Percentiles rank a stretch among this genome's conserved stretches.
Evolutionary conservation across 2,329 filamentous ascomycete species (phyloP).

Genomic region (Scedosporium boydii): DNA sequence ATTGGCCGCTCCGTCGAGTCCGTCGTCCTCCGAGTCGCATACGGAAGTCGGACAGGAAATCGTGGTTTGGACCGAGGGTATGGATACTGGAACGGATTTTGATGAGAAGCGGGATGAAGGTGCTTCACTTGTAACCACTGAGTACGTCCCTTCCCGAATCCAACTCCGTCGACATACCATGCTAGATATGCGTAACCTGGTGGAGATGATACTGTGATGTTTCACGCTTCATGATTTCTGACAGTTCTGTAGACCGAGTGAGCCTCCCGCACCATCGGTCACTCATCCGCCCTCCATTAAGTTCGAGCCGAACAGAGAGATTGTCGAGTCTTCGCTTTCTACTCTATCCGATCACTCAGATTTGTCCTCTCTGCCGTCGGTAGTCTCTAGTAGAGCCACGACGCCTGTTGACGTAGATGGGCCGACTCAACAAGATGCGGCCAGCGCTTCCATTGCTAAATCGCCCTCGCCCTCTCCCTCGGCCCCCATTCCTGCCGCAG

Average conservation of each 20-base stretch:
- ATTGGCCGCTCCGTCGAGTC: conserved; percentile 19
- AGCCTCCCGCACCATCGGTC: not conserved
- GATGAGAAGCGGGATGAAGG: conserved; percentile 10
- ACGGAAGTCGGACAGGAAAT: conserved; percentile 31
- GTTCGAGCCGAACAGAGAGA: not conserved
- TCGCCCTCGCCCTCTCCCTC: not conserved
- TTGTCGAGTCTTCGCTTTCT: conserved; percentile 42
- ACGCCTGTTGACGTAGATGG: conserved; percentile 41
- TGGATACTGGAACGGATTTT: conserved; percentile 16
- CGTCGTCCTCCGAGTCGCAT: conserved; percentile 21
- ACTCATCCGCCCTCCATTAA: not conserved
- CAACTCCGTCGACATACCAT: too few species aligned
- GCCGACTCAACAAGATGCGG: conserved; percentile 4
- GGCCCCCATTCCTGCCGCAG: not conserved
- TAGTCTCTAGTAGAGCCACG: conserved; percentile 53
- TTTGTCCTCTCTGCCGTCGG: conserved; percentile 42
- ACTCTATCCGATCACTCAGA: conserved; percentile 46
- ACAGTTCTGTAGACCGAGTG: not conserved
- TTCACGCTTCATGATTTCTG: not conserved
- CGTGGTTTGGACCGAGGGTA: conserved; percentile 33
- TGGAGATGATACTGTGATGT: too few species aligned
- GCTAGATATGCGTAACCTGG: too few species aligned
- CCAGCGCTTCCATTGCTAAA: not conserved
- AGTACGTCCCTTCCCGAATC: not conserved
- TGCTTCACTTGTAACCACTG: not conserved